phyloP scores from a whole-genome alignment of 2,329 filamentous ascomycete genomes.

The Trichoderma sp. region DNA sequence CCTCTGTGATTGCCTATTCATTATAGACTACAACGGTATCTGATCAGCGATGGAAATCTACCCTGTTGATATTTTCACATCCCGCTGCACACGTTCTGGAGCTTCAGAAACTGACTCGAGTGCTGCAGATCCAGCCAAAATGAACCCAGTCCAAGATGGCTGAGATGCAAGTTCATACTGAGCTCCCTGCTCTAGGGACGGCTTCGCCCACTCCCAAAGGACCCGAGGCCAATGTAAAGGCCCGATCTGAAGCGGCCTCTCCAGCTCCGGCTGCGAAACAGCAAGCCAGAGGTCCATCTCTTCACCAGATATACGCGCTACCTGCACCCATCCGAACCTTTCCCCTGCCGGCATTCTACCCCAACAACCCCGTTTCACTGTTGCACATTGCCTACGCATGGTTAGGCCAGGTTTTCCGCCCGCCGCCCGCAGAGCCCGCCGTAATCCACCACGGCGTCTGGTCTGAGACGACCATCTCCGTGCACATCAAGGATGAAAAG shows the following conservation, averaged over 20 bases:
- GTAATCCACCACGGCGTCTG: slow-evolving; percentile 73
- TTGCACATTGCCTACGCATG: slow-evolving; percentile 79
- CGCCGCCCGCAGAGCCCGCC: slow-evolving; percentile 65
- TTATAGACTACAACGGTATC: slow-evolving; percentile 98
- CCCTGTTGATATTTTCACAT: neutral
- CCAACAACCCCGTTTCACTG: slow-evolving; percentile 87
- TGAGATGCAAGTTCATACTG: slow-evolving; percentile 41
- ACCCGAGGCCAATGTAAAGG: slow-evolving; percentile 30
- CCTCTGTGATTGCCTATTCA: slow-evolving; percentile 64
- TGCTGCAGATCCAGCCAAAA: slow-evolving; percentile 44
- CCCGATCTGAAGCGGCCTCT: slow-evolving; percentile 33
- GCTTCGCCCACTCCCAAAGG: slow-evolving; percentile 32
- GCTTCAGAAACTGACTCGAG: slow-evolving; percentile 19
- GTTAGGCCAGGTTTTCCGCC: slow-evolving; percentile 70
- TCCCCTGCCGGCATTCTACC: slow-evolving; percentile 84
- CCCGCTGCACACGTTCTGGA: neutral
- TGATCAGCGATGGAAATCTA: slow-evolving; percentile 55
- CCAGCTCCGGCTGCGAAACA: slow-evolving; percentile 31
- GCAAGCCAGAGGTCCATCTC: slow-evolving; percentile 46
- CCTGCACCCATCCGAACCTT: slow-evolving; percentile 80
- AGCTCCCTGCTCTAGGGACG: slow-evolving; percentile 29
- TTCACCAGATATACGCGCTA: slow-evolving; percentile 77
- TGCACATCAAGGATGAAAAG: slow-evolving; percentile 77
- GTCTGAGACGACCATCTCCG: slow-evolving; percentile 77
- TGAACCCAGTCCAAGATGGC: slow-evolving; percentile 51